Conservation (phyloP, 75 land plant species). For the Selaginella tamariscina region DNA sequence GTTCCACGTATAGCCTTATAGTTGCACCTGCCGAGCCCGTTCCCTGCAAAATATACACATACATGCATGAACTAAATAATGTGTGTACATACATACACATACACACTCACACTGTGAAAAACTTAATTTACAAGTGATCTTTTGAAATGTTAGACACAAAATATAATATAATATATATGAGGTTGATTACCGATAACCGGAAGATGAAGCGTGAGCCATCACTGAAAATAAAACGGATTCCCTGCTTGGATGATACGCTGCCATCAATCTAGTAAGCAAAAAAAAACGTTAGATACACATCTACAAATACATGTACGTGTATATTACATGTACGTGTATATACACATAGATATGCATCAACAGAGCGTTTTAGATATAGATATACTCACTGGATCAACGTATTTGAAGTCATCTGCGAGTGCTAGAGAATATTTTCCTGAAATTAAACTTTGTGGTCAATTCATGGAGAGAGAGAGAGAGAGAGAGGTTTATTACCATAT, state of each 20-base stretch:
- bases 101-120: too few species aligned
- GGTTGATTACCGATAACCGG: slow-evolving; percentile 54
- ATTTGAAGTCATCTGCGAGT: slow-evolving; percentile 73
- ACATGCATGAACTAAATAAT: neutral
- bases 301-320: too few species aligned
- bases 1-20: slow-evolving; percentile 76
- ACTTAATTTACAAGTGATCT: too few species aligned
- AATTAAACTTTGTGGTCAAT: neutral
- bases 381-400: slow-evolving; percentile 71
- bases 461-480: too few species aligned
- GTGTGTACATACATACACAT: too few species aligned
- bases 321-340: too few species aligned
- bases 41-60: slow-evolving; percentile 46
- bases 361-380: too few species aligned
- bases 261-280: slow-evolving; percentile 58
- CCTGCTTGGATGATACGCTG: slow-evolving; percentile 77
- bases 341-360: too few species aligned
- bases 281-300: neutral
- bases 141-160: too few species aligned
- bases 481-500: slow-evolving; percentile 34
- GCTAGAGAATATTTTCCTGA: slow-evolving; percentile 57
- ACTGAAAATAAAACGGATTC: slow-evolving; percentile 75
- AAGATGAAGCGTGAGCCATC: slow-evolving; percentile 92
- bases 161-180: too few species aligned
- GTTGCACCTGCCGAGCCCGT: slow-evolving; percentile 98